A percentile compares a stretch with the other conserved stretches of the same genome.
These are phyloP conservation scores for Crinitomyces ghanaensis DNA, from an alignment of 805 yeast species.

Conservation along the genomic window DNA sequence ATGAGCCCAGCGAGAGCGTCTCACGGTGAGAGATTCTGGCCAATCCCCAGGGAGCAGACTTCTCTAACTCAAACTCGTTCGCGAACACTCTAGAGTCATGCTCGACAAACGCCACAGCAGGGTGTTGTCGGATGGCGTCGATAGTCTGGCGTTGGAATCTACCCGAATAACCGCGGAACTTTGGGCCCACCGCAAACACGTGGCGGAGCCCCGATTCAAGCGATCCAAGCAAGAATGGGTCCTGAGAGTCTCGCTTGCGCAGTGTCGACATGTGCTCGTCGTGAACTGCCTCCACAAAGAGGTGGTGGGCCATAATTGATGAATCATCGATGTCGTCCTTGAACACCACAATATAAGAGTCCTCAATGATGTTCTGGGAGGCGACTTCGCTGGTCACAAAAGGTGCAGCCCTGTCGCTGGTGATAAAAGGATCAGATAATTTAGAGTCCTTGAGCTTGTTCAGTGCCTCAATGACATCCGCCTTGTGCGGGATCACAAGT, in stretches of 20 bases:
- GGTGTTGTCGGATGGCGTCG: slow-evolving; percentile 53
- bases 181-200: slow-evolving; percentile 38
- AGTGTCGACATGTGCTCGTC: slow-evolving; percentile 12
- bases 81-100: slow-evolving; percentile 45
- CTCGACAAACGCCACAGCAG: slow-evolving; percentile 49
- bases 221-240: slow-evolving; percentile 18
- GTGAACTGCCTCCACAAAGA: slow-evolving; percentile 42
- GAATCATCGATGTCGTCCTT: slow-evolving; percentile 49
- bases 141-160: slow-evolving; percentile 65
- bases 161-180: slow-evolving; percentile 74
- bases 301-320: slow-evolving; percentile 51
- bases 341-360: slow-evolving; percentile 67
- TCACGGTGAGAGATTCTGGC: slow-evolving; percentile 59
- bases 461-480: slow-evolving; percentile 32
- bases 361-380: slow-evolving; percentile 19
- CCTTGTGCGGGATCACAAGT: slow-evolving; percentile 50
- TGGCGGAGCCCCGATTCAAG: slow-evolving; percentile 20
- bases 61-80: slow-evolving; percentile 37
- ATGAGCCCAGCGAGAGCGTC: slow-evolving; percentile 45
- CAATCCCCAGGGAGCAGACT: slow-evolving; percentile 66
- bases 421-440: not conserved
- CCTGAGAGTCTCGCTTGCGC: slow-evolving; percentile 29
- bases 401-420: slow-evolving; percentile 34
- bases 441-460: slow-evolving; percentile 4
- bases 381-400: slow-evolving; percentile 32